These are phyloP conservation scores for Penicillium sp. DNA, from an alignment of 2,329 filamentous ascomycete species.

Conservation along the genomic window DNA sequence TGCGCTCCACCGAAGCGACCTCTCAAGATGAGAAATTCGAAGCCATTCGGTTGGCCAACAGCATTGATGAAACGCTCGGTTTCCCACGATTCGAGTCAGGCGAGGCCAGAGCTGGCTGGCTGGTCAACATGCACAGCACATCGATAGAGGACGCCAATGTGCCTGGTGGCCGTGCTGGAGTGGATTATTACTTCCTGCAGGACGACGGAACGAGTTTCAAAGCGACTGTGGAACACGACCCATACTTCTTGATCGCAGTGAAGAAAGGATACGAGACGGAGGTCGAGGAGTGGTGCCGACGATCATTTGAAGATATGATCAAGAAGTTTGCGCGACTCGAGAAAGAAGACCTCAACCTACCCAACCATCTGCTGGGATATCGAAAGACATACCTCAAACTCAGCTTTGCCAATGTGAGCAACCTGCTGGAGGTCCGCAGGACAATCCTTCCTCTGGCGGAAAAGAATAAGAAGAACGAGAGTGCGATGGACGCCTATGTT, in stretches of 20 bases:
- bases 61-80: constrained; percentile 93
- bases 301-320: constrained; percentile 76
- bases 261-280: constrained; percentile 86
- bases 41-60: constrained; percentile 76
- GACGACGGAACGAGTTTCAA: constrained; percentile 91
- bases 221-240: constrained; percentile 92
- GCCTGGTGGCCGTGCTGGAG: constrained; percentile 79
- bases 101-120: constrained; percentile 83
- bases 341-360: constrained; percentile 92
- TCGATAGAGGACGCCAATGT: constrained; percentile 80
- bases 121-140: constrained; percentile 93
- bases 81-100: constrained; percentile 90
- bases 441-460: constrained; percentile 88
- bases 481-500: constrained; percentile 96
- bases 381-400: constrained; percentile 84
- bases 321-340: constrained; percentile 76
- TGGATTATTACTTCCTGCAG: constrained; percentile 97
- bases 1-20: constrained; percentile 77
- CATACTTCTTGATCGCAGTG: constrained; percentile 91
- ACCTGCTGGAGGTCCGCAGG: constrained; percentile 81
- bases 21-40: constrained; percentile 93
- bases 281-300: constrained; percentile 91
- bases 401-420: constrained; percentile 81
- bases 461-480: constrained; percentile 94
- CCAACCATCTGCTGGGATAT: constrained; percentile 93